Evolutionary conservation across 768 basidiomycete genomes (phyloP), one percentile per base, ranked within the genome.

Genomic region (Suillus tomentosus): DNA sequence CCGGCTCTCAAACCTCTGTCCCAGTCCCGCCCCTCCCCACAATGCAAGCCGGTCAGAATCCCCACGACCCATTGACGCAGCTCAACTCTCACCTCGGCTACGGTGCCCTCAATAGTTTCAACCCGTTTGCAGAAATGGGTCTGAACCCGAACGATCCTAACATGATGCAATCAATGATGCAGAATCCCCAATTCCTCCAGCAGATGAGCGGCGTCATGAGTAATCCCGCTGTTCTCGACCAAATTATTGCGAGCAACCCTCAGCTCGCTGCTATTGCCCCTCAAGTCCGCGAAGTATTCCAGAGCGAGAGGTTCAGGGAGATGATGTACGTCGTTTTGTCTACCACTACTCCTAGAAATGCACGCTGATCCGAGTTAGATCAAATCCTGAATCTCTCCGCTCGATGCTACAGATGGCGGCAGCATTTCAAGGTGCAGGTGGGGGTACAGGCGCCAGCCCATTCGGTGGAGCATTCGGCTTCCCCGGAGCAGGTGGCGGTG

Each of bases 111-210:
- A 90, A 90, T 0, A 91, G 92, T 6, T 81, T 96, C 73, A 98
- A 99, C 70, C 96, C 97, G 0, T 99, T 99, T 71, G 83, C 90
- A 0, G 90, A 90, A 5, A 87, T 96, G 86, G 96, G 96, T 1
- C 58, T 96, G 51, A 99, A 99, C 72, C 81, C 85, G 5, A 93
- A 92, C 69, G 96, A 98, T 74, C 96, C 96, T 0, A 97, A 98
- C 74, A 92, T 96, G 87, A 80, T 96, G 76, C 89, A 94, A 73
- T 80, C 80, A 36, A 89, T 98, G 91, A 84, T 97, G 82, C 87
- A 90, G 71, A 89, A 86, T 19, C 92, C 92, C 2, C 83, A 92
- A 66, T 95, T 96, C 69, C 75, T 95, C 47, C 86, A 92, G 66
- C 92, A 95, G 76, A 96, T 99, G 92, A 86, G 89, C 9, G 73